Evolutionary conservation across 176 grass and related monocot genomes (phyloP).

Genomic region (Oropetium thomaeum): DNA sequence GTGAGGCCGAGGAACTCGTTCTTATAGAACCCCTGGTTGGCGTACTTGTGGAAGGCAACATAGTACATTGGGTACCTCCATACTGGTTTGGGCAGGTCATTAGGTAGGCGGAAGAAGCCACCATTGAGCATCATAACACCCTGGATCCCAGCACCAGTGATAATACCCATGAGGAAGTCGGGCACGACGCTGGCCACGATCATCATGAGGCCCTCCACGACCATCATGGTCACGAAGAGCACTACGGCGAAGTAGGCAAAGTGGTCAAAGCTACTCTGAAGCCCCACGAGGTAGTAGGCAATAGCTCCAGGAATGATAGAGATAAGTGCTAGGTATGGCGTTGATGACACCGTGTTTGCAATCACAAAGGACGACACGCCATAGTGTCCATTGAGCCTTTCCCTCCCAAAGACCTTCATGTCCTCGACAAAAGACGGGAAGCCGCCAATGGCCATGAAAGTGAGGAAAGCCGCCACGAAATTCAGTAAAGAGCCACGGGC

Average conservation of each 20-base stretch:
- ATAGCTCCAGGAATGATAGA: slow-evolving; percentile 68
- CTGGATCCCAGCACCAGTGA: slow-evolving; percentile 84
- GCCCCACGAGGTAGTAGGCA: slow-evolving; percentile 65
- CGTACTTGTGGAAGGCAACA: slow-evolving; percentile 80
- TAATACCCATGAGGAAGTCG: slow-evolving; percentile 95
- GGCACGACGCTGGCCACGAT: slow-evolving; percentile 80
- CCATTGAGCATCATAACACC: slow-evolving; percentile 93
- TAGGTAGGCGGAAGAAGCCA: slow-evolving; percentile 77
- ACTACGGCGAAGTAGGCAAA: slow-evolving; percentile 76
- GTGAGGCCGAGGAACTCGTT: slow-evolving; percentile 75
- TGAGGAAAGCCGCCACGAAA: background rate
- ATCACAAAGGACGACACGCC: background rate
- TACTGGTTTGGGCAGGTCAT: slow-evolving; percentile 63
- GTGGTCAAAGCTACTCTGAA: slow-evolving; percentile 59
- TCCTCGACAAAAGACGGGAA: background rate
- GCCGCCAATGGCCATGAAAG: background rate
- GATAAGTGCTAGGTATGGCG: slow-evolving; percentile 77
- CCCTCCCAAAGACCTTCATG: background rate
- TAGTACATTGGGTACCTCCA: slow-evolving; percentile 92
- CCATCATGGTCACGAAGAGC: slow-evolving; percentile 72
- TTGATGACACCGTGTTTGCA: background rate
- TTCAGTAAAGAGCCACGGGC: background rate
- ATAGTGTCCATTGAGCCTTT: background rate
- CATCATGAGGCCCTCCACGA: slow-evolving; percentile 93
- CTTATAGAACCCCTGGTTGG: slow-evolving; percentile 86